Conservation (phyloP, 2,329 filamentous ascomycete species). For the Aphanoascus verrucosus region DNA sequence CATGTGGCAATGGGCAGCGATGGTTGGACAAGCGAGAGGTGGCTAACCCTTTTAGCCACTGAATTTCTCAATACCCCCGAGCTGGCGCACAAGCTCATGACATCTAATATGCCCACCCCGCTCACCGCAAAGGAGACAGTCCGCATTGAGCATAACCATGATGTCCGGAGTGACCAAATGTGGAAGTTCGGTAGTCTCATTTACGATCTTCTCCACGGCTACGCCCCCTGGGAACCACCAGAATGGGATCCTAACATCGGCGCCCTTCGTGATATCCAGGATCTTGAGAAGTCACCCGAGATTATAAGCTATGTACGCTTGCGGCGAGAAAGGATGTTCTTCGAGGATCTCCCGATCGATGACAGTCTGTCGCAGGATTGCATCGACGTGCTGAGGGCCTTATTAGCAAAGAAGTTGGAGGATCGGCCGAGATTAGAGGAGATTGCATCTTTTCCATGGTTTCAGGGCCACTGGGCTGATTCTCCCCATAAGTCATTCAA, state of each 20-base stretch:
- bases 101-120: not conserved
- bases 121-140: not conserved
- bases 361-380: constrained; percentile 26
- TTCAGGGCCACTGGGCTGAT: constrained; percentile 18
- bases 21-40: not conserved
- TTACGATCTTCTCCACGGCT: constrained; percentile 27
- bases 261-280: constrained; percentile 5
- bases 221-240: constrained; percentile 25
- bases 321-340: constrained; percentile 21
- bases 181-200: constrained; percentile 24
- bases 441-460: constrained; percentile 23
- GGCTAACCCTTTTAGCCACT: constrained; percentile 16
- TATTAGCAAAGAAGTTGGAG: constrained; percentile 19
- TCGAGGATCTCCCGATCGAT: constrained; percentile 20
- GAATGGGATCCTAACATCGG: constrained; percentile 11
- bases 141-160: constrained; percentile 12
- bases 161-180: constrained; percentile 16
- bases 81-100: constrained; percentile 16
- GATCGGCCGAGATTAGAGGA: constrained; percentile 21
- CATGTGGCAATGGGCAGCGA: constrained; percentile 14
- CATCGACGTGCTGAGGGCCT: constrained; percentile 21
- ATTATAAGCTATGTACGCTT: constrained; percentile 6
- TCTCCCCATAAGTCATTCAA: constrained; percentile 1
- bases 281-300: not conserved
- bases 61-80: constrained; percentile 25